Percentiles rank a stretch among this genome's conserved stretches.
Evolutionary conservation across 1,284 basidiomycete genomes (phyloP).

Genomic region (Flammula alnicola): DNA sequence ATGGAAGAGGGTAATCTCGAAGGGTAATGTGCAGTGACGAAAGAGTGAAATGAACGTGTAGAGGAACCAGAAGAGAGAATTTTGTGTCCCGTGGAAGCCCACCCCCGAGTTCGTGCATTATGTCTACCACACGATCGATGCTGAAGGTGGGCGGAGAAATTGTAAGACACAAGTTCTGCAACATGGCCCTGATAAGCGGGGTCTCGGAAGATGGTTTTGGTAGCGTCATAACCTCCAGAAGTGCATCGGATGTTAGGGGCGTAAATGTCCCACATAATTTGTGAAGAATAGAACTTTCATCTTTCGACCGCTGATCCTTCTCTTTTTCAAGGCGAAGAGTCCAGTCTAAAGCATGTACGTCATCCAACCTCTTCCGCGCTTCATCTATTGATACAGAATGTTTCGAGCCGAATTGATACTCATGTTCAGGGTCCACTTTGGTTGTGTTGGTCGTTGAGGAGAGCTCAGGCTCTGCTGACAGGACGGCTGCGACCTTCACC

Average conservation of each 20-base stretch:
- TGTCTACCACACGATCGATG: constrained; percentile 62
- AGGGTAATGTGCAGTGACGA: constrained; percentile 67
- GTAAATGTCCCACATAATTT: constrained; percentile 32
- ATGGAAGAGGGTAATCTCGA: constrained; percentile 82
- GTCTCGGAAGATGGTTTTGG: constrained; percentile 51
- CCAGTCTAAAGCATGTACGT: constrained; percentile 86
- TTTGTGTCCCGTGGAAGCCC: constrained; percentile 74
- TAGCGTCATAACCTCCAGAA: constrained; percentile 44
- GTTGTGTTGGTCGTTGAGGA: constrained; percentile 28
- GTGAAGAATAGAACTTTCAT: constrained; percentile 38
- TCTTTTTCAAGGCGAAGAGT: constrained; percentile 53
- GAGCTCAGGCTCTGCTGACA: constrained; percentile 40
- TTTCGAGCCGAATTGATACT: constrained; percentile 62
- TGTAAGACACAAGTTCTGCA: constrained; percentile 64
- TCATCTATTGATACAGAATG: constrained; percentile 75
- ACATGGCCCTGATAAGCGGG: constrained; percentile 71
- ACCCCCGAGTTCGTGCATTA: constrained; percentile 71
- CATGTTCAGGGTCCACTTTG: constrained; percentile 32
- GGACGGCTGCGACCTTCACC: constrained; percentile 74
- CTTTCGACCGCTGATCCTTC: constrained; percentile 38
- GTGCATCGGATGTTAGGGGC: constrained; percentile 27
- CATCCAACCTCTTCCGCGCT: constrained; percentile 75
- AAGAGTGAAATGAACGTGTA: constrained; percentile 79
- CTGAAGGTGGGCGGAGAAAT: constrained; percentile 71
- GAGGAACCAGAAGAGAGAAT: constrained; percentile 85